Conservation (phyloP, 768 basidiomycete species). For the Suillus subalutaceus region DNA sequence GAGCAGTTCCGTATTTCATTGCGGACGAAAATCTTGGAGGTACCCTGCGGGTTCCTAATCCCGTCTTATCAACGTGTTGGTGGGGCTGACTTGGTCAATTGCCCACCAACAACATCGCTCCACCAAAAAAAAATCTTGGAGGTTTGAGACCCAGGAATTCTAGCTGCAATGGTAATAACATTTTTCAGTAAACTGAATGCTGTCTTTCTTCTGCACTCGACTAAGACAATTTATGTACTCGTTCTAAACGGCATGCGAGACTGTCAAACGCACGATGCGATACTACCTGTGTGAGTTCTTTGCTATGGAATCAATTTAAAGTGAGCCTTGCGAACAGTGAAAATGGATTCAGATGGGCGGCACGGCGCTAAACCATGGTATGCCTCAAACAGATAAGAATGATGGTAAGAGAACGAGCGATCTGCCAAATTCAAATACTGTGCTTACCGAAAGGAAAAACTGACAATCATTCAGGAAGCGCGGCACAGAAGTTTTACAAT, state of each 20-base stretch:
- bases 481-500: too few relatives aligned
- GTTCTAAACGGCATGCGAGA: slow-evolving; percentile 16
- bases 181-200: slow-evolving; percentile 27
- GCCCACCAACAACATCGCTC: too few relatives aligned
- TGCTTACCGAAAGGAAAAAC: too few relatives aligned
- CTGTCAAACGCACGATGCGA: background rate
- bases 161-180: slow-evolving; percentile 32
- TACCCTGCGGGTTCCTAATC: too few relatives aligned
- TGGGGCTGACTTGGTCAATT: too few relatives aligned
- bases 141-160: slow-evolving; percentile 34
- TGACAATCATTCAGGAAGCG: too few relatives aligned
- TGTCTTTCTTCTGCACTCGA: slow-evolving; percentile 19
- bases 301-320: background rate
- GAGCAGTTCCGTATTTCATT: slow-evolving; percentile 27
- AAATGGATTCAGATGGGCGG: slow-evolving; percentile 23
- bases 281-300: background rate
- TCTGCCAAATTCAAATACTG: too few relatives aligned
- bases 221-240: slow-evolving; percentile 10
- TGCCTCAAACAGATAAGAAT: too few relatives aligned
- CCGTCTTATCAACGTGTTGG: too few relatives aligned
- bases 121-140: too few relatives aligned
- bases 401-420: too few relatives aligned
- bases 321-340: slow-evolving; percentile 12
- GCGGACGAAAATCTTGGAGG: slow-evolving; percentile 23
- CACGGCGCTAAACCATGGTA: too few relatives aligned